Percentiles rank a stretch among this genome's conserved stretches.
Evolutionary conservation across 495 filamentous ascomycete species (phyloP).

Genomic region (Penicillium longicatenatum): DNA sequence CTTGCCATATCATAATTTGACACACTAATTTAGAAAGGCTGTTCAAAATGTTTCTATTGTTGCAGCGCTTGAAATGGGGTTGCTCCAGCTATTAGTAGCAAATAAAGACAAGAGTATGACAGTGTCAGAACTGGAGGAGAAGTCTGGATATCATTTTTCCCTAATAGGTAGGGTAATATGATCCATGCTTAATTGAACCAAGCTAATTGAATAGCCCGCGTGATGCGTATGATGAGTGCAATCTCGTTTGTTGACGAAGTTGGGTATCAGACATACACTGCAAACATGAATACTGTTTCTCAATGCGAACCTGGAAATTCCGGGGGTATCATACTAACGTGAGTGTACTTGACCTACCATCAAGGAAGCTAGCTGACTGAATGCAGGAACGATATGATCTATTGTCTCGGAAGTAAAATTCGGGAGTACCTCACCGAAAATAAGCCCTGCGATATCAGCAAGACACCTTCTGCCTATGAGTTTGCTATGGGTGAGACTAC

Average conservation of each 20-base stretch:
- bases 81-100: slow-evolving; percentile 2
- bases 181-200: background rate
- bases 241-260: slow-evolving; percentile 4
- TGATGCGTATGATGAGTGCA: slow-evolving; percentile 5
- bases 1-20: background rate
- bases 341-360: background rate
- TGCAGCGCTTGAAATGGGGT: slow-evolving; percentile 3
- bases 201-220: background rate
- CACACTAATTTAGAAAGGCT: background rate
- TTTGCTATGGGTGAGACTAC: slow-evolving; percentile 1
- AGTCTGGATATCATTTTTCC: slow-evolving; percentile 1
- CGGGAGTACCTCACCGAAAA: slow-evolving; percentile 2
- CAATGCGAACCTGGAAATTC: slow-evolving; percentile 1
- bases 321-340: background rate
- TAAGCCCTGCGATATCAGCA: slow-evolving; percentile 3
- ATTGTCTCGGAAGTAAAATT: background rate
- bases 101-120: slow-evolving; percentile 2
- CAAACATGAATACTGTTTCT: background rate
- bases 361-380: background rate
- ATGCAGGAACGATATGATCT: slow-evolving; percentile 1
- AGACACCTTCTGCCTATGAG: slow-evolving; percentile 1
- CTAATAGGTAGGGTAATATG: background rate
- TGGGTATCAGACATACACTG: slow-evolving; percentile 3
- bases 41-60: slow-evolving; percentile 1
- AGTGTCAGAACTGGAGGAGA: background rate